These are phyloP conservation scores for Claviceps digitariae DNA, from an alignment of 2,329 filamentous ascomycete species.

Conservation along the genomic window DNA sequence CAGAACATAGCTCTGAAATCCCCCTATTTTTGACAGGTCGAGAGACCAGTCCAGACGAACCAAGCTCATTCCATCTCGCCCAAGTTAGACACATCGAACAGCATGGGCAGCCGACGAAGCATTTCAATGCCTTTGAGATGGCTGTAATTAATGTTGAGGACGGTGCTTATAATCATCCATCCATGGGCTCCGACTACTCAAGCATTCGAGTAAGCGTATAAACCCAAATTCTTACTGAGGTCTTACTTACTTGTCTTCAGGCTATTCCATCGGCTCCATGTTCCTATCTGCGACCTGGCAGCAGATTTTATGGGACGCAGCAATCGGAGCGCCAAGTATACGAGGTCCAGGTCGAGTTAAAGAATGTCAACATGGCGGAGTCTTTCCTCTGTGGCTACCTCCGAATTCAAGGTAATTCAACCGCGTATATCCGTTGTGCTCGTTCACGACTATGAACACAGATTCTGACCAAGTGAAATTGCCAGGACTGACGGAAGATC, in stretches of 20 bases:
- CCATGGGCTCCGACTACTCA: slow-evolving; percentile 26
- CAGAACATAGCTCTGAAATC: slow-evolving; percentile 17
- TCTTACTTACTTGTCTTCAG: slow-evolving; percentile 17
- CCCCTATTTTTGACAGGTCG: slow-evolving; percentile 19
- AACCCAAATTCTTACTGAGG: slow-evolving; percentile 1
- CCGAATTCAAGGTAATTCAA: slow-evolving; percentile 67
- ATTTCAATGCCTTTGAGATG: slow-evolving; percentile 13
- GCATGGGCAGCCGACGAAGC: slow-evolving; percentile 5
- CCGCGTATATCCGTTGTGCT: background rate
- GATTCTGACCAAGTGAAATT: background rate
- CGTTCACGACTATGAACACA: background rate
- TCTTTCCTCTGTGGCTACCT: slow-evolving; percentile 93
- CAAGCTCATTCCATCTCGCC: background rate
- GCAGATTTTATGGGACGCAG: slow-evolving; percentile 80
- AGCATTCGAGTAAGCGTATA: slow-evolving; percentile 20
- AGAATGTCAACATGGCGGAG: slow-evolving; percentile 87
- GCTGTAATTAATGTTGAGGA: slow-evolving; percentile 15
- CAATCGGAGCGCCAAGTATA: slow-evolving; percentile 88
- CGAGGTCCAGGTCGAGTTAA: slow-evolving; percentile 92
- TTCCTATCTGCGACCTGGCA: slow-evolving; percentile 74
- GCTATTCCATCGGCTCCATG: slow-evolving; percentile 68
- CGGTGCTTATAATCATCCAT: slow-evolving; percentile 16
- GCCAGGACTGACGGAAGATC: slow-evolving; percentile 80
- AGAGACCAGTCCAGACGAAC: slow-evolving; percentile 9
- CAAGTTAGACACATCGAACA: background rate